These are phyloP conservation scores for Candida broadrunensis DNA, from an alignment of 805 yeast species.

Conservation along the genomic window DNA sequence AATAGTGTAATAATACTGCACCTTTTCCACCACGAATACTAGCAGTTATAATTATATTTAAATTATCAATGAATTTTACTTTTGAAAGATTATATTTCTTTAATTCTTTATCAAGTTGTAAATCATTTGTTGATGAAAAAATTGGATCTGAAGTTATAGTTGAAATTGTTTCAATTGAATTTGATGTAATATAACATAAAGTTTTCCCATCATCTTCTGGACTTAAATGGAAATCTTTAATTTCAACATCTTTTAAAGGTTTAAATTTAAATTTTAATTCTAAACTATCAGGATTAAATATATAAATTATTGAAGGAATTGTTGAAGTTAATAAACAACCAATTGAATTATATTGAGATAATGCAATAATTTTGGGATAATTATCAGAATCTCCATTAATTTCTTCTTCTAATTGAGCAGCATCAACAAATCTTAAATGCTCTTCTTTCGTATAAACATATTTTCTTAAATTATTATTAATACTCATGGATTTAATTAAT, in stretches of 20 bases:
- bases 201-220: constrained; percentile 57
- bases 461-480: constrained; percentile 71
- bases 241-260: constrained; percentile 48
- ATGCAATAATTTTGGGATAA: constrained; percentile 60
- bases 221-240: constrained; percentile 64
- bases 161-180: constrained; percentile 50
- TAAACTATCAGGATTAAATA: constrained; percentile 55
- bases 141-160: constrained; percentile 42
- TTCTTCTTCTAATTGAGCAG: constrained; percentile 56
- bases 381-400: constrained; percentile 40
- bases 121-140: constrained; percentile 20
- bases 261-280: constrained; percentile 52
- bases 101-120: constrained; percentile 18
- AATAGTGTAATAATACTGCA: constrained; percentile 44
- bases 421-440: constrained; percentile 57
- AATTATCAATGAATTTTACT: constrained; percentile 37
- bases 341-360: constrained; percentile 56
- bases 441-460: constrained; percentile 54
- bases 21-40: constrained; percentile 32
- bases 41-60: constrained; percentile 32
- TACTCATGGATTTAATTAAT: constrained; percentile 51
- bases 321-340: constrained; percentile 71
- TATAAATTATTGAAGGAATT: constrained; percentile 59
- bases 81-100: constrained; percentile 35
- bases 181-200: constrained; percentile 58